phyloP scores from a whole-genome alignment of 2,329 filamentous ascomycete species.

The Fonsecaea pedrosoi region DNA sequence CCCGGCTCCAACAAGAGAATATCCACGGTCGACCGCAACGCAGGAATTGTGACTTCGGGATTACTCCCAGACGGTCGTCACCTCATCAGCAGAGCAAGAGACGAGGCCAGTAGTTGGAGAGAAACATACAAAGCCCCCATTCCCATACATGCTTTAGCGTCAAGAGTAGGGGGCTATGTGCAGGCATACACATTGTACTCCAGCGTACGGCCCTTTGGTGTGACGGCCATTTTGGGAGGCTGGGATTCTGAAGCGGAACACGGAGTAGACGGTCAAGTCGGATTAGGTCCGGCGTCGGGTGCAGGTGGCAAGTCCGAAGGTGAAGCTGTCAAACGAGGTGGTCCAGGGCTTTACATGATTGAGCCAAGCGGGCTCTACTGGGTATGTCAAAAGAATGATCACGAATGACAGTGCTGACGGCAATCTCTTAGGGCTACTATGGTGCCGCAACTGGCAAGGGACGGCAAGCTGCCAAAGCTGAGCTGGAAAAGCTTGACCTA shows the following conservation, averaged over 20 bases:
- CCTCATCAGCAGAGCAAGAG: slow-evolving; percentile 91
- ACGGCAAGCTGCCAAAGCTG: slow-evolving; percentile 93
- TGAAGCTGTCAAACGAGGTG: slow-evolving; percentile 72
- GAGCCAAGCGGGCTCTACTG: slow-evolving; percentile 97
- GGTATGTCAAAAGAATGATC: slow-evolving; percentile 56
- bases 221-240: slow-evolving; percentile 91
- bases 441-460: slow-evolving; percentile 97
- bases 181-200: slow-evolving; percentile 98
- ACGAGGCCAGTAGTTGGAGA: slow-evolving; percentile 91
- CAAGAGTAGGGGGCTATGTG: slow-evolving; percentile 92
- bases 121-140: slow-evolving; percentile 94
- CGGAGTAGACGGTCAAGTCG: slow-evolving; percentile 89
- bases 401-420: not conserved
- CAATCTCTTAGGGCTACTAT: slow-evolving; percentile 76
- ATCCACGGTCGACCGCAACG: slow-evolving; percentile 88
- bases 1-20: slow-evolving; percentile 96
- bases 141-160: slow-evolving; percentile 82
- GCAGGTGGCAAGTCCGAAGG: slow-evolving; percentile 79
- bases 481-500: slow-evolving; percentile 96
- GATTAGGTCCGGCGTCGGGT: slow-evolving; percentile 76
- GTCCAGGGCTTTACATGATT: slow-evolving; percentile 97
- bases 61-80: slow-evolving; percentile 94
- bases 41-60: slow-evolving; percentile 90
- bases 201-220: slow-evolving; percentile 93
- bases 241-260: slow-evolving; percentile 89